A percentile compares a stretch with the other conserved stretches of the same genome.
phyloP scores from a whole-genome alignment of 1,284 basidiomycete species.

The Cerrena zonata region DNA sequence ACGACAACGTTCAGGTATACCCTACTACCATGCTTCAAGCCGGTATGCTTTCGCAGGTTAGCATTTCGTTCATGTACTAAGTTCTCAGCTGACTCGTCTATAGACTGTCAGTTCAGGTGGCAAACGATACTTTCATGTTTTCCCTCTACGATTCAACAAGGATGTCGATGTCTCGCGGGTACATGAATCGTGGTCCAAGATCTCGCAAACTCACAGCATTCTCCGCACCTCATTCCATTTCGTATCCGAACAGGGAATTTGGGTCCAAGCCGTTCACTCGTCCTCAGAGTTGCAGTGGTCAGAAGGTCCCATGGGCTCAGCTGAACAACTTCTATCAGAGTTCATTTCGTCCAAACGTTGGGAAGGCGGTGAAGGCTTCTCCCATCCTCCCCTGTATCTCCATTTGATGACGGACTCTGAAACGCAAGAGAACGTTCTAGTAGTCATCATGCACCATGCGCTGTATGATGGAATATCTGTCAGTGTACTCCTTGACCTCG shows the following conservation, averaged over 20 bases:
- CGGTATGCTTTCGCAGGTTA: conserved; percentile 48
- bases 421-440: conserved; percentile 21
- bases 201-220: conserved; percentile 31
- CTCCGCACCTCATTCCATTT: conserved; percentile 48
- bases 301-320: conserved; percentile 15
- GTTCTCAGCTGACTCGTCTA: background rate
- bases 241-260: conserved; percentile 30
- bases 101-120: conserved; percentile 44
- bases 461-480: conserved; percentile 48
- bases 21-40: conserved; percentile 42
- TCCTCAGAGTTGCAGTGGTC: conserved; percentile 31
- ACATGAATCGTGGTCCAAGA: conserved; percentile 32
- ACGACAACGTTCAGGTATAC: conserved; percentile 33
- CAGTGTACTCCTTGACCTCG: conserved; percentile 29
- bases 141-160: conserved; percentile 33
- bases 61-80: conserved; percentile 3
- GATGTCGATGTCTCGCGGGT: conserved; percentile 28
- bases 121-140: conserved; percentile 41
- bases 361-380: conserved; percentile 22
- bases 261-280: conserved; percentile 42
- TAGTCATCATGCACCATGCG: conserved; percentile 45
- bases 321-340: conserved; percentile 11
- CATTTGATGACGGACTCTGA: conserved; percentile 16
- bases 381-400: conserved; percentile 33
- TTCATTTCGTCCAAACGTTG: conserved; percentile 19